phyloP scores from a whole-genome alignment of 2,329 filamentous ascomycete genomes.

The Diatrype stigma region DNA sequence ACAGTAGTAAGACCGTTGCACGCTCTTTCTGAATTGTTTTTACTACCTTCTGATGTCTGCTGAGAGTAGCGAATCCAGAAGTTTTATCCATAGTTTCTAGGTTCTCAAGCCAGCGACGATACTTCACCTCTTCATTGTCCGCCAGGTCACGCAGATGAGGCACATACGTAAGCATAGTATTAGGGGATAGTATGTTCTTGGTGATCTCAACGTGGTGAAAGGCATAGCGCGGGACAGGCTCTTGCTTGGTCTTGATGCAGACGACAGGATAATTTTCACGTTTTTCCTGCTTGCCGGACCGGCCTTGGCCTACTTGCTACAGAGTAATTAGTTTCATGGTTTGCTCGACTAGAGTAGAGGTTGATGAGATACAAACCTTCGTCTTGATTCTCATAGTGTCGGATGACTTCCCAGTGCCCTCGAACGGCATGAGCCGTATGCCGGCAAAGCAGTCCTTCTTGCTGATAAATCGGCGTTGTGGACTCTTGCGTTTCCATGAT shows the following conservation, averaged over 20 bases:
- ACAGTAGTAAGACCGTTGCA: conserved; percentile 47
- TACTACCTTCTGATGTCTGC: conserved; percentile 45
- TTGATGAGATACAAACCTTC: conserved; percentile 36
- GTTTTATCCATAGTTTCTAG: conserved; percentile 54
- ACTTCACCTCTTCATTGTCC: conserved; percentile 51
- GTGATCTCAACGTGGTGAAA: conserved; percentile 58
- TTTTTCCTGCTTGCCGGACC: conserved; percentile 39
- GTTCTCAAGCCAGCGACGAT: conserved; percentile 53
- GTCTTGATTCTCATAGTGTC: conserved; percentile 46
- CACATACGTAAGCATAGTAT: conserved; percentile 57
- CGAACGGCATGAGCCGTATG: conserved; percentile 33
- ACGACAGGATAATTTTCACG: conserved; percentile 38
- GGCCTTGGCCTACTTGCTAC: conserved; percentile 37
- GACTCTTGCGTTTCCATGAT: conserved; percentile 36
- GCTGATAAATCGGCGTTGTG: conserved; percentile 35
- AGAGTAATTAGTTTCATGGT: conserved; percentile 5
- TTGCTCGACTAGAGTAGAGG: neutral
- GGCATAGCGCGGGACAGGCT: conserved; percentile 53
- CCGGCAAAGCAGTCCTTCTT: conserved; percentile 46
- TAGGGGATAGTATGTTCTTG: conserved; percentile 56
- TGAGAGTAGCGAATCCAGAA: conserved; percentile 53
- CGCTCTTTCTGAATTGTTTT: conserved; percentile 49
- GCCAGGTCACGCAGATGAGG: conserved; percentile 56
- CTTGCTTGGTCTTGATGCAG: conserved; percentile 46
- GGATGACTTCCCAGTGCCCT: conserved; percentile 23